Percentiles rank a stretch among this genome's conserved stretches.
These are phyloP conservation scores for Xylaria nigripes DNA, from an alignment of 495 filamentous ascomycete species.

Conservation along the genomic window DNA sequence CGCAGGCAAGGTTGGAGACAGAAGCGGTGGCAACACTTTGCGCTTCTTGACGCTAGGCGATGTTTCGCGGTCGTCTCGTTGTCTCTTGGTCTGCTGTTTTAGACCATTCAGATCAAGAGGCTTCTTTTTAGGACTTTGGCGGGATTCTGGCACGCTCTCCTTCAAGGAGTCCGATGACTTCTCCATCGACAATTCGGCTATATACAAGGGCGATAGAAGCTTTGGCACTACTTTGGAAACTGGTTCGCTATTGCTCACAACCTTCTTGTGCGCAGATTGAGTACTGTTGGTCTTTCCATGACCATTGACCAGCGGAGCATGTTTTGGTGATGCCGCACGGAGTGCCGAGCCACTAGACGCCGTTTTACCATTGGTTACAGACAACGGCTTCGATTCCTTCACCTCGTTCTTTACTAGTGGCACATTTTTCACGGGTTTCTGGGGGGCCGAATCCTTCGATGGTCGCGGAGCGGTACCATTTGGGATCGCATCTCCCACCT, in stretches of 20 bases:
- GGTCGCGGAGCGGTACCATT: constrained; percentile 21
- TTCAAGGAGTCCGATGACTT: constrained; percentile 28
- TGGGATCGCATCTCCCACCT: constrained; percentile 22
- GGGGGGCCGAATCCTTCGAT: constrained; percentile 17
- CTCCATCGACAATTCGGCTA: constrained; percentile 33
- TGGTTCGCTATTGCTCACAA: constrained; percentile 15
- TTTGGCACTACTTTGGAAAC: constrained; percentile 21
- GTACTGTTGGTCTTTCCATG: constrained; percentile 23
- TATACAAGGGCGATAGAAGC: constrained; percentile 34
- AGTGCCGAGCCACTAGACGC: constrained; percentile 23
- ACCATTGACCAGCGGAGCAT: constrained; percentile 33
- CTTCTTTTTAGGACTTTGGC: constrained; percentile 24
- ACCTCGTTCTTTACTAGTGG: constrained; percentile 18
- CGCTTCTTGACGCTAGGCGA: constrained; percentile 28
- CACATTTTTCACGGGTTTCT: constrained; percentile 19
- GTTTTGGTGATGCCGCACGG: constrained; percentile 31
- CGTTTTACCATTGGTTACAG: constrained; percentile 30
- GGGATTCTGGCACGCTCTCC: constrained; percentile 18
- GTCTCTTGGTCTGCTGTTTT: constrained; percentile 22
- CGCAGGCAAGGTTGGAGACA: constrained; percentile 41
- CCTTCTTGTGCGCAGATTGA: constrained; percentile 29
- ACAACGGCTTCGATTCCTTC: constrained; percentile 19
- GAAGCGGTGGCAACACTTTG: constrained; percentile 33
- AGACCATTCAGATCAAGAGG: constrained; percentile 16
- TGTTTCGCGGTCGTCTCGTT: constrained; percentile 26